Evolutionary conservation across 805 yeast species (phyloP).

Genomic region (Scheffersomyces stipitis): DNA sequence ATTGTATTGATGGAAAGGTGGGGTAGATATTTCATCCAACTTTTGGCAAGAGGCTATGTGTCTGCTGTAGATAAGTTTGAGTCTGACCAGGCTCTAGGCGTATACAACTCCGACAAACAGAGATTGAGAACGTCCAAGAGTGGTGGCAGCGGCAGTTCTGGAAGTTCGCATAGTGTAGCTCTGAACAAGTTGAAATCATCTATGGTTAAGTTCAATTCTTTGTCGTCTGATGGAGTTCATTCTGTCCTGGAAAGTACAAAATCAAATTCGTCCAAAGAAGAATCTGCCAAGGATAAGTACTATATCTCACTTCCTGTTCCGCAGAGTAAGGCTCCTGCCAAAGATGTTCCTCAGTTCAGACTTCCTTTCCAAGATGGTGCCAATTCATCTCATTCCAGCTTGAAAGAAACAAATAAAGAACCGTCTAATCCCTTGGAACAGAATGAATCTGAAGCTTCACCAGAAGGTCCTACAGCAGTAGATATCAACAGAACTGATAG

Average conservation of each 20-base stretch:
- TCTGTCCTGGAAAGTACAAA: neutral
- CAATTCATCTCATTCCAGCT: conserved; percentile 4
- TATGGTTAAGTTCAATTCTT: conserved; percentile 1
- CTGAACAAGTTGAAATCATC: conserved; percentile 1
- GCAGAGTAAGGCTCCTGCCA: conserved; percentile 20
- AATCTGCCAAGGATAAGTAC: conserved; percentile 1
- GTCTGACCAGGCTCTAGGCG: conserved; percentile 14
- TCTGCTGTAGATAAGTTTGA: conserved; percentile 49
- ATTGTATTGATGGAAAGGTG: conserved; percentile 67
- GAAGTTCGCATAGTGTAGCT: conserved; percentile 1
- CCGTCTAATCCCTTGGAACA: neutral
- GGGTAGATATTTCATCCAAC: conserved; percentile 68
- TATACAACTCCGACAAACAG: neutral
- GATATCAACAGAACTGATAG: too few relatives aligned
- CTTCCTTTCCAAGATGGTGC: conserved; percentile 62
- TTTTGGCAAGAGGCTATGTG: conserved; percentile 64
- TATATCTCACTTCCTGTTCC: conserved; percentile 20
- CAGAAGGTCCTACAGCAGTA: too few relatives aligned
- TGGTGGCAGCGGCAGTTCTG: neutral
- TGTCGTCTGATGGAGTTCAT: conserved; percentile 5
- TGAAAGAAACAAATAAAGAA: neutral
- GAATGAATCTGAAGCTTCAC: neutral
- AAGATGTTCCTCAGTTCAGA: conserved; percentile 58
- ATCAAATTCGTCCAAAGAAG: neutral
- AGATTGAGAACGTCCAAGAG: conserved; percentile 10